Conservation (phyloP, 805 yeast species). For the Saccharomycopsis guyanensis region DNA sequence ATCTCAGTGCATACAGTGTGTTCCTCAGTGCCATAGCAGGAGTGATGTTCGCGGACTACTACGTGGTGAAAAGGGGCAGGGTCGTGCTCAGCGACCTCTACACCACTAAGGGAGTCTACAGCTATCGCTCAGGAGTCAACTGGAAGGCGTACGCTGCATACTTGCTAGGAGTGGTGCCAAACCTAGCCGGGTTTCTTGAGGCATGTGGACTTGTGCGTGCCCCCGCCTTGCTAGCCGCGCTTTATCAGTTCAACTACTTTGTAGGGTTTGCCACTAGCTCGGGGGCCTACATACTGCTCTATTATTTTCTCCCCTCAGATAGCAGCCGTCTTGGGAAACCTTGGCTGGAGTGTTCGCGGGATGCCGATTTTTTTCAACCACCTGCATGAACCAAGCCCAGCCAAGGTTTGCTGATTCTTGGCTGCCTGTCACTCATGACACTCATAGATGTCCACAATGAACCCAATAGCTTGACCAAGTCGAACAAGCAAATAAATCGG, state of each 20-base stretch:
- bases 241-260: conserved; percentile 68
- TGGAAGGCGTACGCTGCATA: conserved; percentile 84
- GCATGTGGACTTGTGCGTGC: conserved; percentile 68
- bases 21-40: conserved; percentile 81
- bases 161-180: conserved; percentile 70
- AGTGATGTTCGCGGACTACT: conserved; percentile 60
- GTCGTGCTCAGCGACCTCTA: conserved; percentile 59
- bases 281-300: conserved; percentile 43
- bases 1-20: conserved; percentile 71
- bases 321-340: conserved; percentile 35
- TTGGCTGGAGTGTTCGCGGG: conserved; percentile 29
- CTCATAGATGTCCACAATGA: too few relatives aligned
- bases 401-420: too few relatives aligned
- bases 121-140: conserved; percentile 58
- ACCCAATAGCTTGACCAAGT: too few relatives aligned
- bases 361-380: neutral
- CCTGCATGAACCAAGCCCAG: neutral
- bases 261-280: conserved; percentile 62
- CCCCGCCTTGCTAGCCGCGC: conserved; percentile 57
- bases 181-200: conserved; percentile 81
- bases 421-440: too few relatives aligned
- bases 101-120: conserved; percentile 33
- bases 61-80: conserved; percentile 65
- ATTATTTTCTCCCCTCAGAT: conserved; percentile 42
- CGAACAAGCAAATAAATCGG: too few relatives aligned